Base-by-base conservation (phyloP, 2,329 filamentous ascomycete species). In the Lomentospora prolificans region DNA sequence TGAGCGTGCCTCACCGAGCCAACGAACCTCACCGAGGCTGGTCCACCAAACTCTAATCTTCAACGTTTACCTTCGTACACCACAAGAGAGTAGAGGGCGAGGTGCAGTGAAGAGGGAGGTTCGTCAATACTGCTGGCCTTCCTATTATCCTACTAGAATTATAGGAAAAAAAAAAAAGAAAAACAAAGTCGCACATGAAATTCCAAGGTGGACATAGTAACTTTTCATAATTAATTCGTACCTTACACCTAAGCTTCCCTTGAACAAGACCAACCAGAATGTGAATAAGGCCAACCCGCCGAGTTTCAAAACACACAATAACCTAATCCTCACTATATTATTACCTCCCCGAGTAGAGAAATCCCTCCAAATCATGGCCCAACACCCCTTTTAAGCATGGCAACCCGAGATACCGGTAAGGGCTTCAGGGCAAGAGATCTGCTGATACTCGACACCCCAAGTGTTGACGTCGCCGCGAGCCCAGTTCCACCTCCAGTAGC, bases 401-500 rank as follows among this genome's bases (percentile, higher is more conserved):
- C 52, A 57, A 19, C 53, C 56, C 7, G 55, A 54, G 8, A 50
- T 51, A 19, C 36, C 48, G 14, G 57, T 51, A 7, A 55, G 52
- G 12, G 28, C 8, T 6, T 39, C 44, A 9, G 56, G 56, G 30
- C 56, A 57, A 4, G 41, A 5, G 28, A 57, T 53, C 17, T 39
- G 27, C 8, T 52, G 17, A 27, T 52, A 57, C 14, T 50, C 44
- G 28, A 57, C n/a, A 14, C 30, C 44, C 52, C 52, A 54, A 17
- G 12, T 30, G 52, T 54, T 54, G 24, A 30, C 33, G 36, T 56
- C 55, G 28, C 55, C 55, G 19, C 55, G 24, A 25, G 48, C 55
- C 55, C 55, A 56, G 55, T 56, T 56, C 48, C 46, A 56, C 36
- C 55, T 46, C 55, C 55, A 56, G 48, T 56, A 56, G 50, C 55